Evolutionary conservation across 1,284 basidiomycete species (phyloP), one percentile per base, ranked within the genome.

Genomic region (Cutaneotrichosporon spelunceum): DNA sequence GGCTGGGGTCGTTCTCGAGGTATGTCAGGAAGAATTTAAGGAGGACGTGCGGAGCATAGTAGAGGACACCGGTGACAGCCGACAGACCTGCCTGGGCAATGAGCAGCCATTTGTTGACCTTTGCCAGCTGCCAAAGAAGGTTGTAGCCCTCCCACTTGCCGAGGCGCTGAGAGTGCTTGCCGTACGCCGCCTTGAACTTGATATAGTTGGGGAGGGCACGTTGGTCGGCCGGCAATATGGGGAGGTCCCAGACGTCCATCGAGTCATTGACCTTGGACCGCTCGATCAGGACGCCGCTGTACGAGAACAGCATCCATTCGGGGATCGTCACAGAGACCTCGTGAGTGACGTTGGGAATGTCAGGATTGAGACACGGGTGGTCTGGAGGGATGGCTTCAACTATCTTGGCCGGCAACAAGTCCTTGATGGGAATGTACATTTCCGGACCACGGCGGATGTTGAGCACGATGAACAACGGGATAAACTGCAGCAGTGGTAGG

Each of bases 191-290:
- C 33, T 68, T 67, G 61, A 80, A 73, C 10, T 59, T 30, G 48
- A 66, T 54, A 59, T 73, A 79, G 33, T 73, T 68, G 21, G 63
- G 52, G 39, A 79, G 63, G 0, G 78, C 73, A 57, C 91, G 87
- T 84, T 91, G 87, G 66, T 84, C 75, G 0, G 82, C 84, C 0
- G 87, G 85, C 9, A 93, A 82, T 57, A 93, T 86, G 2, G 91
- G 91, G 48, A 93, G 79, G 74, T 93, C 91, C 65, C 86, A 89
- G 24, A 92, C 90, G 69, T 93, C 89, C 61, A 93, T 83, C 59
- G 85, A 87, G 62, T 84, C 82, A 4, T 87, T 82, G 9, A 82
- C 82, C 74, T 90, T 86, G 4, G 90, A 90, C 49, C 90, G 85
- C 84, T 87, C 86, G 61, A 93, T 86, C 8, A 93, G 89, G 65